Evolutionary conservation across 805 yeast genomes (phyloP).

Genomic region (Myxozyma geophila): DNA sequence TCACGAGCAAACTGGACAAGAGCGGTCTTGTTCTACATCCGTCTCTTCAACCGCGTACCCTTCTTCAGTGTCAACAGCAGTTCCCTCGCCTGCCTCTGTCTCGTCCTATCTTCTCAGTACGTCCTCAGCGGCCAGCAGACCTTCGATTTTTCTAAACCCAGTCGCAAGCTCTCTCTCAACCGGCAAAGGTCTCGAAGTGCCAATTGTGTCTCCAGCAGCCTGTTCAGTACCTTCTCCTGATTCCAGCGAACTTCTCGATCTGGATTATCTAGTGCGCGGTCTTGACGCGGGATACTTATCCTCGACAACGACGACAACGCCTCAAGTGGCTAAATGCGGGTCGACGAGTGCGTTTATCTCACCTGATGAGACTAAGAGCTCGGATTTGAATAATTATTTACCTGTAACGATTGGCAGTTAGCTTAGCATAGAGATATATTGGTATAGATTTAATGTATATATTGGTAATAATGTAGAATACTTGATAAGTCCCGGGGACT

Average conservation of each 20-base stretch:
- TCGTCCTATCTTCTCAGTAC: background rate
- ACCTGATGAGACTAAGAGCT: no score
- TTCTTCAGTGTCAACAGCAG: background rate
- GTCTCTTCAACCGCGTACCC: background rate
- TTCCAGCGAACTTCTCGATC: background rate
- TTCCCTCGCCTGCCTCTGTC: background rate
- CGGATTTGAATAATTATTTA: no score
- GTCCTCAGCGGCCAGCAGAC: background rate
- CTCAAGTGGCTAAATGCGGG: background rate
- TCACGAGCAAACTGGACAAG: background rate
- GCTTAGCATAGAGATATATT: no score
- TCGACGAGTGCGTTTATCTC: no score
- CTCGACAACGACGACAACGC: background rate
- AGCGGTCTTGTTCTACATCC: background rate
- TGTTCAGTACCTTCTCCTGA: background rate
- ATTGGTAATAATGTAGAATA: no score
- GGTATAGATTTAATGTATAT: no score
- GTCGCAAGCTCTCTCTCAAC: background rate
- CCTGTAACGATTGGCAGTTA: no score
- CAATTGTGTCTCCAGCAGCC: background rate
- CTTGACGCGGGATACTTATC: background rate
- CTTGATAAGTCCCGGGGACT: no score
- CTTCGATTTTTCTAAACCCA: background rate
- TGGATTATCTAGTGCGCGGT: background rate
- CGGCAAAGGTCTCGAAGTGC: background rate